Evolutionary conservation across 148 eudicot species (phyloP).

Genomic region (Cornus controversa): DNA sequence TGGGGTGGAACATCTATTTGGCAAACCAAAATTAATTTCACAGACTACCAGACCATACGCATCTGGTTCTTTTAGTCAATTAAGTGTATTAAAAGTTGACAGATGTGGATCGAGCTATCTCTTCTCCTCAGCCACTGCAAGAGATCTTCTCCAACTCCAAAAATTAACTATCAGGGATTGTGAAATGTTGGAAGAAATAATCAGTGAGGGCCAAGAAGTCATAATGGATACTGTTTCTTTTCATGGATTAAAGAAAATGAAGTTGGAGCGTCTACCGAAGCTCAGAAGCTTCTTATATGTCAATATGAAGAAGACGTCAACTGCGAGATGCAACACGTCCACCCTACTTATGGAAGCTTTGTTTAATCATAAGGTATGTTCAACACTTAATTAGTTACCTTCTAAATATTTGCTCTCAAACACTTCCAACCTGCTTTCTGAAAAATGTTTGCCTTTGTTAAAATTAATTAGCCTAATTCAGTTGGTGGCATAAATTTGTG

Average conservation of each 20-base stretch:
- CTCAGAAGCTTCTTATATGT: constrained; percentile 2
- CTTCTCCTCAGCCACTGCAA: no score
- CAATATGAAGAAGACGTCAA: not conserved
- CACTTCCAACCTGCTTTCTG: no score
- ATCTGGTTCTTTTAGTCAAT: not conserved
- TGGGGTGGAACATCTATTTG: no score
- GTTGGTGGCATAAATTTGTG: no score
- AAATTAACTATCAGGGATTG: not conserved
- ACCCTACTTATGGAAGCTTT: not conserved
- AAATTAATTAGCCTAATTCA: no score
- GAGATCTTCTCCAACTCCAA: not conserved
- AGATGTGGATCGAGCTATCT: no score
- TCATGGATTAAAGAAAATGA: not conserved
- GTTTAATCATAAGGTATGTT: not conserved
- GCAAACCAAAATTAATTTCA: no score
- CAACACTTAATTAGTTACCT: no score
- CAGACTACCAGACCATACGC: no score
- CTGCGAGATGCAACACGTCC: not conserved
- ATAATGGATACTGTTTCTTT: not conserved
- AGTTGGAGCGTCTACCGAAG: not conserved
- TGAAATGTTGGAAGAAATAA: not conserved
- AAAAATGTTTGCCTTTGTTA: no score
- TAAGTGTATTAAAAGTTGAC: not conserved
- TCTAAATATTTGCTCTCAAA: no score
- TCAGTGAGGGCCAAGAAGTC: not conserved